A percentile compares a stretch with the other conserved stretches of the same genome.
Conservation (phyloP, 1,284 basidiomycete species). For the Phellinidium pouzarii region DNA sequence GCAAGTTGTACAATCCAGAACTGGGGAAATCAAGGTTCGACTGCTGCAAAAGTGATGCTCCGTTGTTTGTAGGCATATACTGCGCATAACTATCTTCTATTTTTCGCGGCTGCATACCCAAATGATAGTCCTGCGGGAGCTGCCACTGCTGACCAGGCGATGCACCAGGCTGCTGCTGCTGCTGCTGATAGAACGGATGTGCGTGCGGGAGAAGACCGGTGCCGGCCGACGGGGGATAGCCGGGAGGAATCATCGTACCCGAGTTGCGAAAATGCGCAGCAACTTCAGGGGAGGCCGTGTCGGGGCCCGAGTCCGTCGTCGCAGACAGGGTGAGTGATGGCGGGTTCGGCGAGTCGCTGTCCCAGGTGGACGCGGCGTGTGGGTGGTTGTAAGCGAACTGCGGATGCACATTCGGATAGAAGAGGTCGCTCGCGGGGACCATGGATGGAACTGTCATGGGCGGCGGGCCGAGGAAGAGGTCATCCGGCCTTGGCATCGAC, state of each 20-base stretch:
- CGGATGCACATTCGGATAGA: conserved; percentile 11
- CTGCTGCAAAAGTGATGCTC: conserved; percentile 6
- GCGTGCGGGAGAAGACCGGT: conserved; percentile 3
- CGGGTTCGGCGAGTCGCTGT: conserved; percentile 12
- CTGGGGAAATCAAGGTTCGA: conserved; percentile 11
- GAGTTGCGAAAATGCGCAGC: conserved; percentile 5
- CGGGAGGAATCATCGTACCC: conserved; percentile 1
- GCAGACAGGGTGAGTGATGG: conserved; percentile 16
- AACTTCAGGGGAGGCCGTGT: conserved; percentile 13
- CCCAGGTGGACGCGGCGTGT: conserved; percentile 12
- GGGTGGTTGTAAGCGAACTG: conserved; percentile 17
- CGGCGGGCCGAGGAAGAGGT: conserved; percentile 18
- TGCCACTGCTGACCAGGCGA: conserved; percentile 3
- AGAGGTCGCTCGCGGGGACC: conserved; percentile 12
- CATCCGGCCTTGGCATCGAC: conserved; percentile 17
- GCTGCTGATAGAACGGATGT: conserved; percentile 8
- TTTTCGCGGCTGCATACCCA: conserved; percentile 6
- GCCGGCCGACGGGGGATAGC: neutral
- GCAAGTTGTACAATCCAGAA: conserved; percentile 15
- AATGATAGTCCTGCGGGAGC: conserved; percentile 5
- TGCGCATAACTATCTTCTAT: conserved; percentile 17
- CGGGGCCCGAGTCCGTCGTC: conserved; percentile 16
- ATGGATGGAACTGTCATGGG: conserved; percentile 19
- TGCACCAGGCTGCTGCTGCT: conserved; percentile 3
- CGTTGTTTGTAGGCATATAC: conserved; percentile 10